A percentile compares a stretch with the other conserved stretches of the same genome.
These are phyloP conservation scores for Xylariaceae sp. DNA, from an alignment of 2,329 filamentous ascomycete species.

Conservation along the genomic window DNA sequence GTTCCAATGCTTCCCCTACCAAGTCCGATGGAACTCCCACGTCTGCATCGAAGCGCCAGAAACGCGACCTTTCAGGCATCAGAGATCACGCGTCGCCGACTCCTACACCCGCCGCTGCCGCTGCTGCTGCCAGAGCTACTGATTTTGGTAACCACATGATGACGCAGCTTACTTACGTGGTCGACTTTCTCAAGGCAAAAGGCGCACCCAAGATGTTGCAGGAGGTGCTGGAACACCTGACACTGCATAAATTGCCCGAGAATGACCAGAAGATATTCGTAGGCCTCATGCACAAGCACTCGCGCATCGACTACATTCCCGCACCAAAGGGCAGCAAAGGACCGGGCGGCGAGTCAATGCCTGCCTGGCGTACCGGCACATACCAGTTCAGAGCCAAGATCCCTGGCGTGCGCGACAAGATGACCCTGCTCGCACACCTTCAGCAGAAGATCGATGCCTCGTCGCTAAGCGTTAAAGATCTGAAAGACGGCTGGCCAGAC, in stretches of 20 bases:
- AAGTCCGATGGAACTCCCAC: conserved; percentile 26
- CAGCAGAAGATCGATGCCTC: conserved; percentile 76
- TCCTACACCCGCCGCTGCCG: conserved; percentile 31
- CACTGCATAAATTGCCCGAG: conserved; percentile 58
- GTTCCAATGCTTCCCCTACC: conserved; percentile 50
- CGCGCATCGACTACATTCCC: conserved; percentile 52
- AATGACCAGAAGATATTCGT: conserved; percentile 59
- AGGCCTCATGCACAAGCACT: conserved; percentile 61
- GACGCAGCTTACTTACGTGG: conserved; percentile 82
- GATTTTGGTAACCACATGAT: conserved; percentile 74
- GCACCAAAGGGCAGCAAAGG: conserved; percentile 33
- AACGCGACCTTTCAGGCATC: conserved; percentile 41
- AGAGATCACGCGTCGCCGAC: conserved; percentile 24
- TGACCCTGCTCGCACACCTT: conserved; percentile 72
- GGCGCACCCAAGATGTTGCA: conserved; percentile 62
- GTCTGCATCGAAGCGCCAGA: conserved; percentile 47
- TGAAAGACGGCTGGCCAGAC: conserved; percentile 92
- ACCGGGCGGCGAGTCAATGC: conserved; percentile 38
- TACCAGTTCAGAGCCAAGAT: conserved; percentile 82
- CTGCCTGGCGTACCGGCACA: conserved; percentile 62
- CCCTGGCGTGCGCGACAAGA: conserved; percentile 67
- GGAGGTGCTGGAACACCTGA: conserved; percentile 76
- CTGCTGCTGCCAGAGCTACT: conserved; percentile 50
- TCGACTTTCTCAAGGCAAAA: conserved; percentile 73
- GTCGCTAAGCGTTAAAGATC: conserved; percentile 77